Evolutionary conservation across 2,329 filamentous ascomycete genomes (phyloP), one percentile per base, ranked within the genome.

Genomic region (Aureobasidium melanogenum): DNA sequence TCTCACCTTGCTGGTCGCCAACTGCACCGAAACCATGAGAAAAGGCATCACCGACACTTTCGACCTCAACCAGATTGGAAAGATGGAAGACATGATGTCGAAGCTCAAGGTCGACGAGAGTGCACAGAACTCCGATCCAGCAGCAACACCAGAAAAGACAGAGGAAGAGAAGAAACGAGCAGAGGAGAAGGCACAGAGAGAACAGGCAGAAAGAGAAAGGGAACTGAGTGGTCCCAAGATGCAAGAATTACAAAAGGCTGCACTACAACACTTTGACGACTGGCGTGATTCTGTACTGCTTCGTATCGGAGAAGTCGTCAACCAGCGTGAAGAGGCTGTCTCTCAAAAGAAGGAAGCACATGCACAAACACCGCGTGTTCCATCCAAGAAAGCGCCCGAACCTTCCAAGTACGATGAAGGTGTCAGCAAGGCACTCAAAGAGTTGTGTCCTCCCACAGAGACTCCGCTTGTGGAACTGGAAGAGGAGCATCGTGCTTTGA

Each of bases 271-370:
- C 70, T 96, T 93, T 70, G 85, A 88, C 62, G 87, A 90, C 65
- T 97, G 93, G 93, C 84, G 89, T 67, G 80, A 84, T 6, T 78
- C 79, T 14, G 83, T 96, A 10, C 76, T 89, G 43, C 80, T 84
- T 61, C 83, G 91, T 15, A 77, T 96, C 26, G 83, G 85, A 19
- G 87, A 94, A 66, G 82, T 91, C 38, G 71, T 82, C 50, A 77
- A 77, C 63, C 69, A 73, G 5, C 67, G 69, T 30, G 68, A 74
- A 43, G 66, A 65, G 34, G 70, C 68, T 6, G 57, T 68, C 44
- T 67, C 68, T 61, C 67, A 72, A 64, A 66, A 72, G 70, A 64
- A 75, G 62, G 69, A 76, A 57, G 72, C 72, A 28, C 69, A 72
- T 38, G 71, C 71, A 22, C 67, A 72, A 57, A 71, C 68, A 12